Conservation (phyloP, 148 eudicot species). For the Camellia lanceoleosa region DNA sequence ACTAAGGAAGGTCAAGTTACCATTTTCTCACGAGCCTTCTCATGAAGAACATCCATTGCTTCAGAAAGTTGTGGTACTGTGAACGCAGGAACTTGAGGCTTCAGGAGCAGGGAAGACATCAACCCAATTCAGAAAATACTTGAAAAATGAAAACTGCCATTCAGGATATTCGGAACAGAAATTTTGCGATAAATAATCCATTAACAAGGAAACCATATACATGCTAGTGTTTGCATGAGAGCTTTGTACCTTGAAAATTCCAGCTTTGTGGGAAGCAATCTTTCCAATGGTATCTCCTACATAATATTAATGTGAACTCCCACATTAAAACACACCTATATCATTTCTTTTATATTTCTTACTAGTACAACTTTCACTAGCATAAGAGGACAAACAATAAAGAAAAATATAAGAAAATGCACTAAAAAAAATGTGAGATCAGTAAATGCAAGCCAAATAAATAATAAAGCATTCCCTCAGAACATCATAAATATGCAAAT, state of each 20-base stretch:
- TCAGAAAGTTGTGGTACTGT: conserved; percentile 67
- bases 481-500: neutral
- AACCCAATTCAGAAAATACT: conserved; percentile 47
- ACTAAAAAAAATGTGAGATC: neutral
- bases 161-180: conserved; percentile 15
- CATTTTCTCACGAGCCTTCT: conserved; percentile 48
- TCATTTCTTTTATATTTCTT: neutral
- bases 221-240: conserved; percentile 12
- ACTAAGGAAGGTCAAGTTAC: conserved; percentile 29
- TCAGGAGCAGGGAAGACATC: conserved; percentile 49
- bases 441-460: neutral
- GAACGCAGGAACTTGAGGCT: conserved; percentile 82
- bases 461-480: neutral
- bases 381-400: neutral
- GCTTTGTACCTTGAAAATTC: conserved; percentile 72
- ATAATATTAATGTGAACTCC: conserved; percentile 11
- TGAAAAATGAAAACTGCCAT: conserved; percentile 33
- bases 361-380: neutral
- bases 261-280: conserved; percentile 87
- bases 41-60: conserved; percentile 72
- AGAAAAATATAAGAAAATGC: neutral
- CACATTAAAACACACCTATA: neutral
- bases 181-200: conserved; percentile 16
- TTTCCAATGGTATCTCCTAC: conserved; percentile 67
- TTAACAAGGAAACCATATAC: neutral